Evolutionary conservation across 352 stramenopile species (phyloP).

Genomic region (Pythium apleroticum): DNA sequence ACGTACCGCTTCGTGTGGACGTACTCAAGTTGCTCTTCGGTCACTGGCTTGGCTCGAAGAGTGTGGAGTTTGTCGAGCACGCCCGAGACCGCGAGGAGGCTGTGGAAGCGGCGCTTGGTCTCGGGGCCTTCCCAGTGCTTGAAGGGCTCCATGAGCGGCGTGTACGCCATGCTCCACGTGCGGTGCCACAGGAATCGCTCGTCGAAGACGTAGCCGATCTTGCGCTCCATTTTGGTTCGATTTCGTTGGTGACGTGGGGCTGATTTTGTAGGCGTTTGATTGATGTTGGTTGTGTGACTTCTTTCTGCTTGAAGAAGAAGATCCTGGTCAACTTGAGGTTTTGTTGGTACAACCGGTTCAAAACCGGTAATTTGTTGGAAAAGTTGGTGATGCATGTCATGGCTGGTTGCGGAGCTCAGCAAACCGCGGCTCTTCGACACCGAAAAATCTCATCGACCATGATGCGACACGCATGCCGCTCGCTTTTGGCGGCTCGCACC

Average conservation of each 20-base stretch:
- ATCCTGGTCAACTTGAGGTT: neutral
- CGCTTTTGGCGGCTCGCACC: slow-evolving; percentile 15
- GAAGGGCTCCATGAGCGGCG: slow-evolving; percentile 56
- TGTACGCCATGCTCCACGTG: slow-evolving; percentile 53
- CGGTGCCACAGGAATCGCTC: slow-evolving; percentile 82
- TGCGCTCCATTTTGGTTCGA: slow-evolving; percentile 12
- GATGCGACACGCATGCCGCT: slow-evolving; percentile 19
- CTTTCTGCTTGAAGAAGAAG: slow-evolving; percentile 9
- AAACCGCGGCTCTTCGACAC: slow-evolving; percentile 7
- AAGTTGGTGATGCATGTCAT: slow-evolving; percentile 13
- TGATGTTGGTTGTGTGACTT: slow-evolving; percentile 1
- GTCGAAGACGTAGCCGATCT: slow-evolving; percentile 79
- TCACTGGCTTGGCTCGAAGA: slow-evolving; percentile 39
- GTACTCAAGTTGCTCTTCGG: slow-evolving; percentile 42
- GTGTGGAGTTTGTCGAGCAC: slow-evolving; percentile 47
- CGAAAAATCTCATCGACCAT: slow-evolving; percentile 8
- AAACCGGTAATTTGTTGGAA: neutral
- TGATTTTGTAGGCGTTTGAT: neutral
- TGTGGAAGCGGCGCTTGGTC: slow-evolving; percentile 82
- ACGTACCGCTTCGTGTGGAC: slow-evolving; percentile 69
- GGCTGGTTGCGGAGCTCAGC: slow-evolving; percentile 17
- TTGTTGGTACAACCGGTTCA: slow-evolving; percentile 14
- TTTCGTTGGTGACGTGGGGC: slow-evolving; percentile 8
- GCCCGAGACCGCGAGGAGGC: slow-evolving; percentile 69
- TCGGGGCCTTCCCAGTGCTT: slow-evolving; percentile 78